Evolutionary conservation across 495 filamentous ascomycete species (phyloP).

Genomic region (Bacidia gigantensis): DNA sequence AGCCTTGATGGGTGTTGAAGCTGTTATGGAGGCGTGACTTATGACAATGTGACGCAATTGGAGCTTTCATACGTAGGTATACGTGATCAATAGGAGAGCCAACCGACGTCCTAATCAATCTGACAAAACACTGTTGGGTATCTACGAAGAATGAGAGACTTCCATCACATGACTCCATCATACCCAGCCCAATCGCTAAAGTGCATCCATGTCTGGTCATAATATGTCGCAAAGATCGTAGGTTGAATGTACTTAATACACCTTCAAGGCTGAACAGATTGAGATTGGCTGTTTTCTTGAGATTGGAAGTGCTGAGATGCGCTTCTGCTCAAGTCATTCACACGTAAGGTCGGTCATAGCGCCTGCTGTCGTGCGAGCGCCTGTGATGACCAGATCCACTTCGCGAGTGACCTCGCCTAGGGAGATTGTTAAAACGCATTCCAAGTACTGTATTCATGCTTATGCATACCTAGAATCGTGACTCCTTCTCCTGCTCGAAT

Average conservation of each 20-base stretch:
- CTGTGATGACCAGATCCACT: slow-evolving; percentile 18
- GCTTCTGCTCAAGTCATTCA: too few species aligned
- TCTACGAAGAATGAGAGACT: background rate
- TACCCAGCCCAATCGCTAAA: background rate
- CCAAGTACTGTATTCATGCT: background rate
- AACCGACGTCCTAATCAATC: too few species aligned
- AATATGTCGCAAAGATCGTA: background rate
- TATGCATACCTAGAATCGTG: slow-evolving; percentile 23
- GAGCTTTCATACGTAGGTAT: too few species aligned
- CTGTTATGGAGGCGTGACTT: too few species aligned
- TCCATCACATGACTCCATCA: background rate
- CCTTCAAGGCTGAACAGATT: too few species aligned
- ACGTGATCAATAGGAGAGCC: too few species aligned
- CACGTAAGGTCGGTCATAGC: slow-evolving; percentile 14
- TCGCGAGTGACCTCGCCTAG: slow-evolving; percentile 20
- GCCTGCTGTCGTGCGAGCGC: slow-evolving; percentile 19
- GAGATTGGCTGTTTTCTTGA: too few species aligned
- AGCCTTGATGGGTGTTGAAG: too few species aligned
- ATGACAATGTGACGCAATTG: too few species aligned
- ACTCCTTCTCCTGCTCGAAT: slow-evolving; percentile 27
- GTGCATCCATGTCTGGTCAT: background rate
- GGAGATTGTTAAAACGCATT: background rate
- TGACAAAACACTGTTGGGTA: too few species aligned
- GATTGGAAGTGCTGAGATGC: too few species aligned
- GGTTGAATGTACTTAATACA: background rate